A percentile compares a stretch with the other conserved stretches of the same genome.
Evolutionary conservation across 805 yeast species (phyloP).

Genomic region (Kluyveromyces wickerhamii): DNA sequence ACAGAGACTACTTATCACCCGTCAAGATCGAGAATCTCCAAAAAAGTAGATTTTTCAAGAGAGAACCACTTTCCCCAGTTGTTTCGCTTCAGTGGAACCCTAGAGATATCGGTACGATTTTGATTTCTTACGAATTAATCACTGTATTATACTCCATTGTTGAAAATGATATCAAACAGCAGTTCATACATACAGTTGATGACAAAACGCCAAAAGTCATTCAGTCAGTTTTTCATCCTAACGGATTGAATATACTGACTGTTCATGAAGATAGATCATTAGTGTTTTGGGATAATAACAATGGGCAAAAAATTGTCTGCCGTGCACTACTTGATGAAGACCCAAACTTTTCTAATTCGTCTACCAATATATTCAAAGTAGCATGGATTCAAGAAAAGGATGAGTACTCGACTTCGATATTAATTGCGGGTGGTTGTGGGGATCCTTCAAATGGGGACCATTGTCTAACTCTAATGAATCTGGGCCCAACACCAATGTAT

Average conservation of each 20-base stretch:
- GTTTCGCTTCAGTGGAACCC: conserved; percentile 73
- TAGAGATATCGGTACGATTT: conserved; percentile 70
- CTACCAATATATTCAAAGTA: conserved; percentile 39
- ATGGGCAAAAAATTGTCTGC: conserved; percentile 67
- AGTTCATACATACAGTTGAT: conserved; percentile 54
- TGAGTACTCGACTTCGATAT: conserved; percentile 69
- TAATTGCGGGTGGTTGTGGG: conserved; percentile 58
- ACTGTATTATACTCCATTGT: conserved; percentile 65
- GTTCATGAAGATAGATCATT: conserved; percentile 76
- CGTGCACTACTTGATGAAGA: conserved; percentile 60
- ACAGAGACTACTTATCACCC: conserved; percentile 60
- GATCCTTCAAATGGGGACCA: conserved; percentile 36
- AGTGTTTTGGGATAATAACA: conserved; percentile 87
- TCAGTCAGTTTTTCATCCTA: conserved; percentile 81
- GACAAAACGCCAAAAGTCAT: conserved; percentile 47
- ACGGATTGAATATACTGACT: conserved; percentile 77
- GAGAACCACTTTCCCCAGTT: conserved; percentile 56
- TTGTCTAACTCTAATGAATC: conserved; percentile 52
- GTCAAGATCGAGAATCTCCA: conserved; percentile 66
- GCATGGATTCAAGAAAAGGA: conserved; percentile 76
- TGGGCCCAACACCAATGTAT: conserved; percentile 74
- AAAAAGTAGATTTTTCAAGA: conserved; percentile 44
- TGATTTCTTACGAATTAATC: conserved; percentile 63
- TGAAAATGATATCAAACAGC: conserved; percentile 47
- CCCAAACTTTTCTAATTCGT: conserved; percentile 30